These are phyloP conservation scores for Pholiota adiposa DNA, from an alignment of 1,284 basidiomycete genomes.

Conservation along the genomic window DNA sequence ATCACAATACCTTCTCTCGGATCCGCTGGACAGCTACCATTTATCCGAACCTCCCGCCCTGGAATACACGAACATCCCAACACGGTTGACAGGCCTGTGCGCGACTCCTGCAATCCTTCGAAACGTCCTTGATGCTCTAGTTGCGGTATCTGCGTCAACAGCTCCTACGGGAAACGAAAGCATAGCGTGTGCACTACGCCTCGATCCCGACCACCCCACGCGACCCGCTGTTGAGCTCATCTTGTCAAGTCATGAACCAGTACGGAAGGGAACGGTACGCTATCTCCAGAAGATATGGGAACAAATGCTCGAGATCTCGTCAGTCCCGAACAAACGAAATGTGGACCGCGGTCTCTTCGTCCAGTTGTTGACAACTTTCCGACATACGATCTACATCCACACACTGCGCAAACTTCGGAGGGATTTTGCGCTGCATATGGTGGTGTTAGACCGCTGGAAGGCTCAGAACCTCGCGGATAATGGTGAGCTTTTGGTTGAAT, in stretches of 20 bases:
- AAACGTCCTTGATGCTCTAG: neutral
- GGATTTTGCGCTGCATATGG: neutral
- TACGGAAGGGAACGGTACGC: constrained; percentile 2
- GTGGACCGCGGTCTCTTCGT: neutral
- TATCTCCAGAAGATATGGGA: neutral
- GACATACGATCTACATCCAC: neutral
- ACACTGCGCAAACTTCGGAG: neutral
- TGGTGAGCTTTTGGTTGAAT: neutral
- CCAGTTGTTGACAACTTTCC: neutral
- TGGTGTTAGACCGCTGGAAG: constrained; percentile 1
- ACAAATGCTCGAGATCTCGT: constrained; percentile 5
- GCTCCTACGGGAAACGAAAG: neutral
- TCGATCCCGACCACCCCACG: neutral
- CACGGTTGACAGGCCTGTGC: neutral
- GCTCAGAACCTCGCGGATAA: neutral
- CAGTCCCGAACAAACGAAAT: neutral
- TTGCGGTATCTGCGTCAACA: neutral
- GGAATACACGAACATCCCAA: neutral
- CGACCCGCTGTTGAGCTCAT: constrained; percentile 3
- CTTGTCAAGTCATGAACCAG: constrained; percentile 4
- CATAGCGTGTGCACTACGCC: constrained; percentile 3
- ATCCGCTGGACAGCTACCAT: neutral
- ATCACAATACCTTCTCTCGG: neutral
- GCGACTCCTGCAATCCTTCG: neutral
- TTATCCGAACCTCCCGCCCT: neutral